Conservation (phyloP, 306 rosid species). For the Abrus pulchellus region DNA sequence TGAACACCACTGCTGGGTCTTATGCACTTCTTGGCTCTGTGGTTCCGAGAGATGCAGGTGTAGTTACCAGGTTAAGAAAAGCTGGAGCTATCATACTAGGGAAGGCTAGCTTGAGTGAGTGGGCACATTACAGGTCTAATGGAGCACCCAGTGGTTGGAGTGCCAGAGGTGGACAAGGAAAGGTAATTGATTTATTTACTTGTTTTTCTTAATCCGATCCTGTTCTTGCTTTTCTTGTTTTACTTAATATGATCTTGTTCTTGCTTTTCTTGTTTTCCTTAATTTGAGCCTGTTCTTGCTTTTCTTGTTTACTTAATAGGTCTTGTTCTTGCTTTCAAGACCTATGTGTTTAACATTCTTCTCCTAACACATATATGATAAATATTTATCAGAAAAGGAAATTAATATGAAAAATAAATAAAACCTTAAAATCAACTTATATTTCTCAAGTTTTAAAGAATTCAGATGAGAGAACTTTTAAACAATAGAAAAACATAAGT, state of each 20-base stretch:
- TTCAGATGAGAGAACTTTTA: no score
- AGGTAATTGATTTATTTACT: conserved; percentile 47
- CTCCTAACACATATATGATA: background rate
- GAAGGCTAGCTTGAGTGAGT: conserved; percentile 69
- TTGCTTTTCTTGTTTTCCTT: background rate
- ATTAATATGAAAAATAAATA: no score
- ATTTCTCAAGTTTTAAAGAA: no score
- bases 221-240: no score
- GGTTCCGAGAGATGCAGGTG: conserved; percentile 76
- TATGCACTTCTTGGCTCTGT: conserved; percentile 68
- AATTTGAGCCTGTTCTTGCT: background rate
- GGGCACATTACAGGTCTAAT: conserved; percentile 54
- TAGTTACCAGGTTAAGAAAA: conserved; percentile 63
- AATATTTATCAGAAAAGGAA: no score
- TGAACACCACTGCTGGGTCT: conserved; percentile 78
- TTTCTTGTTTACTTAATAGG: background rate
- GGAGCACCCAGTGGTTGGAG: conserved; percentile 61
- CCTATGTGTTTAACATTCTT: background rate
- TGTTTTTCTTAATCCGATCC: no score
- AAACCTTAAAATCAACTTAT: no score
- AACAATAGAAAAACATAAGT: no score
- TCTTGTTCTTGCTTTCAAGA: background rate
- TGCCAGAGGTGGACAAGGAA: conserved; percentile 70
- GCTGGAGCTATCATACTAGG: conserved; percentile 81
- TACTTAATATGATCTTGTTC: background rate